phyloP scores from a whole-genome alignment of 305 asterid species.

The Fraxinus platypoda region DNA sequence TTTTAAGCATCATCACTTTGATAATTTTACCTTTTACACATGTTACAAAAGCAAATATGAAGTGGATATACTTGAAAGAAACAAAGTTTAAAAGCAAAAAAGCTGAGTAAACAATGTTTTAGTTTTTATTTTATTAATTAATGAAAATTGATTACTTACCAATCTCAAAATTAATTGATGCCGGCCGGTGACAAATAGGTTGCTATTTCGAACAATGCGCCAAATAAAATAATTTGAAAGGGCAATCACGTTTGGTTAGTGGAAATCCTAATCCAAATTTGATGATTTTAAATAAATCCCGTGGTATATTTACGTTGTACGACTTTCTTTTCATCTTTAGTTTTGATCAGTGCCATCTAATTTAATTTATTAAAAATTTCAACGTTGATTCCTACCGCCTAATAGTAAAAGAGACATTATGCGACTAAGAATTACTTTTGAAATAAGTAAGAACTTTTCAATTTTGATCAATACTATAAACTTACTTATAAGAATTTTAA shows the following conservation, averaged over 20 bases:
- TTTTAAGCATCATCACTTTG: background rate
- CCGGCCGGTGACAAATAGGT: slow-evolving; percentile 16
- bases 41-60: background rate
- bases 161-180: slow-evolving; percentile 6
- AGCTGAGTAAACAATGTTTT: background rate
- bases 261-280: slow-evolving; percentile 15
- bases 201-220: background rate
- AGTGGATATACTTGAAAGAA: background rate
- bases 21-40: background rate
- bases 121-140: background rate
- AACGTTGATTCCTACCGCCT: background rate
- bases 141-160: background rate
- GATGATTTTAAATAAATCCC: slow-evolving; percentile 19
- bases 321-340: background rate
- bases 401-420: background rate
- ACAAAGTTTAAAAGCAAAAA: background rate
- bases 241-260: background rate
- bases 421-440: background rate
- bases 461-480: background rate
- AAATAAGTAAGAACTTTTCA: background rate
- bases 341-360: background rate
- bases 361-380: background rate
- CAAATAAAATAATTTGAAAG: background rate
- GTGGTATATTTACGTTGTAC: background rate
- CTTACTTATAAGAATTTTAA: background rate